These are phyloP conservation scores for Nemania sp. DNA, from an alignment of 2,329 filamentous ascomycete species.

Conservation along the genomic window DNA sequence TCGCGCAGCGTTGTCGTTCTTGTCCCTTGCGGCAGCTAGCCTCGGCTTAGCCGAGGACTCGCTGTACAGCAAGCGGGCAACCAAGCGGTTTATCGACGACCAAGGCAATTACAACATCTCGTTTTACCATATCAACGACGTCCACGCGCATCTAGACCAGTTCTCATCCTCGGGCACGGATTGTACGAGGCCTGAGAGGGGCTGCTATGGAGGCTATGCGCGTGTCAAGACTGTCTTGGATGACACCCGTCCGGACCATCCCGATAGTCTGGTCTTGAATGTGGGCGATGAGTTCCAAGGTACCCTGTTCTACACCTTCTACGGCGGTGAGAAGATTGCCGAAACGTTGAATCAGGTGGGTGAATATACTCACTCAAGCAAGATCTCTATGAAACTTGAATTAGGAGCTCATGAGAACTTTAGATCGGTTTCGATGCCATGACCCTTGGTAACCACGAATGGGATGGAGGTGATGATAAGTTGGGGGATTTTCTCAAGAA, in stretches of 20 bases:
- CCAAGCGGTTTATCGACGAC: conserved; percentile 63
- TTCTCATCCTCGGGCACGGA: conserved; percentile 71
- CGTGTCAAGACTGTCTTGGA: conserved; percentile 72
- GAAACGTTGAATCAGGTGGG: conserved; percentile 67
- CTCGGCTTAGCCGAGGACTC: conserved; percentile 57
- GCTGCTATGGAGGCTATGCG: conserved; percentile 74
- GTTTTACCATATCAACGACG: conserved; percentile 78
- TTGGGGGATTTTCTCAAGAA: conserved; percentile 72
- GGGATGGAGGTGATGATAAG: conserved; percentile 72
- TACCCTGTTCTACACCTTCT: conserved; percentile 75
- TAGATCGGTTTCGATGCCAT: conserved; percentile 74
- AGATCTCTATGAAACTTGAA: neutral
- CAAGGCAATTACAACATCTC: conserved; percentile 68
- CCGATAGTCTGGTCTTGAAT: conserved; percentile 73
- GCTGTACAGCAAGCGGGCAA: conserved; percentile 61
- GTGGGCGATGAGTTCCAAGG: conserved; percentile 78
- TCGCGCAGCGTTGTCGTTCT: conserved; percentile 27
- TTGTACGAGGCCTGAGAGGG: conserved; percentile 66
- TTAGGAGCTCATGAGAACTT: conserved; percentile 6
- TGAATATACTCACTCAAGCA: neutral
- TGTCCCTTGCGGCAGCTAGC: conserved; percentile 37
- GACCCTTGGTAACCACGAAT: conserved; percentile 76
- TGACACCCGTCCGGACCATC: conserved; percentile 65
- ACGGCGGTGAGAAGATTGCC: conserved; percentile 75
- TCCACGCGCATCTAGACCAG: conserved; percentile 75